Conservation (phyloP, 1,284 basidiomycete species). For the Schizophyllum commune region DNA sequence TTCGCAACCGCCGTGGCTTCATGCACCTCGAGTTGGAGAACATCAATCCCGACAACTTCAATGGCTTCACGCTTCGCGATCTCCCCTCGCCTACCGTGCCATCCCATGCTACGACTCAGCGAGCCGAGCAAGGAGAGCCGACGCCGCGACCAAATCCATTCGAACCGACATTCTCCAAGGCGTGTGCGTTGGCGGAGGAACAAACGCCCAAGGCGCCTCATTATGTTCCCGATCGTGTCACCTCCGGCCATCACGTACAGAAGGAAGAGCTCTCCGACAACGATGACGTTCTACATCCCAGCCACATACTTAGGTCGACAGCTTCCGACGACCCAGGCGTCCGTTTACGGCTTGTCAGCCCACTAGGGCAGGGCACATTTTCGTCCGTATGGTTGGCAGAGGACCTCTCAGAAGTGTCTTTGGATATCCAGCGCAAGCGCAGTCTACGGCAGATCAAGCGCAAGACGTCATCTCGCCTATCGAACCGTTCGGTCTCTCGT, state of each 20-base stretch:
- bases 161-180: neutral
- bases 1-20: neutral
- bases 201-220: neutral
- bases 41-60: neutral
- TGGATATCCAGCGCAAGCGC: constrained; percentile 32
- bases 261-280: constrained; percentile 7
- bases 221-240: constrained; percentile 6
- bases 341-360: constrained; percentile 37
- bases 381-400: constrained; percentile 71
- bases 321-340: constrained; percentile 7
- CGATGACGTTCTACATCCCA: constrained; percentile 6
- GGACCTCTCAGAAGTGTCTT: constrained; percentile 37
- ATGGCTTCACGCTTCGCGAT: neutral
- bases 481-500: constrained; percentile 17
- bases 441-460: constrained; percentile 20
- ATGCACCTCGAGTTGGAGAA: neutral
- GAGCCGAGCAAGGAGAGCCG: neutral
- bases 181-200: neutral
- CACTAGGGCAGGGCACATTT: constrained; percentile 71
- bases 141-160: neutral
- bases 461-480: neutral
- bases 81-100: neutral
- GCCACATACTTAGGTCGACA: constrained; percentile 7
- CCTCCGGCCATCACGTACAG: constrained; percentile 6
- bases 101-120: neutral